A percentile compares a stretch with the other conserved stretches of the same genome.
These are phyloP conservation scores for Cryptosporidium muris DNA, from an alignment of 169 alveolate species.

Conservation along the genomic window DNA sequence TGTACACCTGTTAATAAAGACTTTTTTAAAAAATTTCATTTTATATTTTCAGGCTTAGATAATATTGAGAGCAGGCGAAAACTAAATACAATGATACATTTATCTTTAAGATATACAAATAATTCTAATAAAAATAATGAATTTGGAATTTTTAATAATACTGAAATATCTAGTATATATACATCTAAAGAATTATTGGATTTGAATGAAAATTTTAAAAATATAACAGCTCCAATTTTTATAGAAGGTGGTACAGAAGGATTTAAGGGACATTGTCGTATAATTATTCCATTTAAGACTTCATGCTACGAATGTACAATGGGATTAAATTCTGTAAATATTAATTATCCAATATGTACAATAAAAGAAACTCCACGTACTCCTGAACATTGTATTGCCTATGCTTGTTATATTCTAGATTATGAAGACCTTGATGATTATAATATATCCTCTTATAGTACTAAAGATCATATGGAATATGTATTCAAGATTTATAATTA, in stretches of 20 bases:
- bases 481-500: conserved; percentile 10
- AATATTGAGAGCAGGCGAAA: conserved; percentile 39
- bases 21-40: not conserved
- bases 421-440: not conserved
- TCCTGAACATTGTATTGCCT: conserved; percentile 53
- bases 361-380: conserved; percentile 64
- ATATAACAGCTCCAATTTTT: conserved; percentile 5
- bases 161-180: too few relatives aligned
- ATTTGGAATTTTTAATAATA: not conserved
- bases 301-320: conserved; percentile 65
- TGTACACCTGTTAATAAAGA: not conserved
- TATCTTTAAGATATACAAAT: not conserved
- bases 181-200: too few relatives aligned
- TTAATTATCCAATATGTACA: conserved; percentile 48
- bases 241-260: conserved; percentile 68
- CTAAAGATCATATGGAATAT: not conserved
- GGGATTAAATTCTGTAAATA: conserved; percentile 20
- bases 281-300: conserved; percentile 28
- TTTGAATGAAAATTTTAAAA: not conserved
- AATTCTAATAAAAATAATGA: not conserved
- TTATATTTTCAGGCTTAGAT: conserved; percentile 40
- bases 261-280: conserved; percentile 51
- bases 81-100: conserved; percentile 24
- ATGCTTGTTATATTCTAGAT: conserved; percentile 30
- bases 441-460: not conserved